These are phyloP conservation scores for Arachis hypogaea DNA, from an alignment of 306 rosid species.

Conservation along the genomic window DNA sequence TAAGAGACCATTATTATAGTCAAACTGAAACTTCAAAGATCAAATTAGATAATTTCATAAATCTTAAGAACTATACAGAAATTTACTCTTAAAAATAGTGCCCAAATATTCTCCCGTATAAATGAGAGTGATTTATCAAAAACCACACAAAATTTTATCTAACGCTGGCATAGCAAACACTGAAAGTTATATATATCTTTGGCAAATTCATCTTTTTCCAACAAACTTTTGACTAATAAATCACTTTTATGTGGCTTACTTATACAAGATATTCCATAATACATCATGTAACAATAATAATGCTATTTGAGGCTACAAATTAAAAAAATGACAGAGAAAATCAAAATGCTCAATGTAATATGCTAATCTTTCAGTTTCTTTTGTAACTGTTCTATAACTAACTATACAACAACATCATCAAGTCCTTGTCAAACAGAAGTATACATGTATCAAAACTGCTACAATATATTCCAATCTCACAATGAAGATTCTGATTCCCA, in stretches of 20 bases:
- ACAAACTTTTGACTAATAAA: background rate
- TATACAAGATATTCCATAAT: background rate
- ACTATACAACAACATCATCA: slow-evolving; percentile 9
- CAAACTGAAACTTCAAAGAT: no score
- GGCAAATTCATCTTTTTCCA: no score
- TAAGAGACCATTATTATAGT: no score
- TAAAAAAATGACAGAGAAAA: slow-evolving; percentile 6
- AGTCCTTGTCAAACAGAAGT: background rate
- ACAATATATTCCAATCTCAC: slow-evolving; percentile 14
- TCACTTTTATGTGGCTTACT: background rate
- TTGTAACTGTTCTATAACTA: slow-evolving; percentile 2
- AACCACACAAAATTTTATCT: no score
- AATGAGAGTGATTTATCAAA: no score
- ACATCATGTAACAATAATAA: background rate
- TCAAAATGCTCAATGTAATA: background rate
- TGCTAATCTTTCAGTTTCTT: background rate
- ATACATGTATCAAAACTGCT: background rate
- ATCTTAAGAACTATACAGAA: no score
- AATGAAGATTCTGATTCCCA: background rate
- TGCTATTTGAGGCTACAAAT: background rate
- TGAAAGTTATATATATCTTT: no score
- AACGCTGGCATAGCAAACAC: no score
- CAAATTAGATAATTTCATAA: no score
- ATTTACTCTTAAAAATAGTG: no score
- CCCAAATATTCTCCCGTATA: no score